Base-by-base conservation (phyloP, 2,329 filamentous ascomycete species). In the Elsinoe ampelina region DNA sequence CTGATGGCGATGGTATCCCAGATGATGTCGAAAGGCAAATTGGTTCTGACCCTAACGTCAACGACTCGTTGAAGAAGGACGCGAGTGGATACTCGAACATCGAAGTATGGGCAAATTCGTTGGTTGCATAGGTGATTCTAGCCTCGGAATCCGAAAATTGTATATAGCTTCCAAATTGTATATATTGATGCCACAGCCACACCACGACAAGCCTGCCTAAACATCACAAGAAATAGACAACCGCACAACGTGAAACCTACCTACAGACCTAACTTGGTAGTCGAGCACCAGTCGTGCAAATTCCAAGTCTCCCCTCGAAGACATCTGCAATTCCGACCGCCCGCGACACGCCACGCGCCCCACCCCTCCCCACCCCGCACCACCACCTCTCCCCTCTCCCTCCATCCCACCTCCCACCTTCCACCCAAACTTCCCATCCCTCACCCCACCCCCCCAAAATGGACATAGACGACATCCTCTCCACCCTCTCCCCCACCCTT, bases 401-500 rank as follows among this genome's bases (percentile, higher is more conserved):
- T 30, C 26, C 26, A 30, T 30, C 7, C 26, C 41, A 10, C 6
- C 6, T 8, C 41, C 20, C 41, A 26, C 41, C 41, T n/a, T 45
- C 41, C 12, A 5, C 13, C n/a, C 20, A 45, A 45, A 45, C 35
- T 50, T 20, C 19, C 22, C 8, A n/a, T 2, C 22, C 22, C 45
- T 15, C 19, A 50, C 26, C 5, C 4, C 22, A 10, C 5, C 30
- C 12, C 2, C 45, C 51, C n/a, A n/a, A n/a, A n/a, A 74, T 74
- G 72, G 73, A 78, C 58, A 78, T 78, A 60, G 70, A 73, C 62
- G 77, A 80, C 66, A 76, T 80, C 59, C 74, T 79, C 63, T 75
- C 75, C 60, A 74, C 77, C 38, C 73, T 79, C 32, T 68, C 72
- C 0, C 62, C 64, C 2, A 61, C 75, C 35, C 70, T 81, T 15